Conservation (phyloP, 805 yeast species). For the Torulaspora indica region DNA sequence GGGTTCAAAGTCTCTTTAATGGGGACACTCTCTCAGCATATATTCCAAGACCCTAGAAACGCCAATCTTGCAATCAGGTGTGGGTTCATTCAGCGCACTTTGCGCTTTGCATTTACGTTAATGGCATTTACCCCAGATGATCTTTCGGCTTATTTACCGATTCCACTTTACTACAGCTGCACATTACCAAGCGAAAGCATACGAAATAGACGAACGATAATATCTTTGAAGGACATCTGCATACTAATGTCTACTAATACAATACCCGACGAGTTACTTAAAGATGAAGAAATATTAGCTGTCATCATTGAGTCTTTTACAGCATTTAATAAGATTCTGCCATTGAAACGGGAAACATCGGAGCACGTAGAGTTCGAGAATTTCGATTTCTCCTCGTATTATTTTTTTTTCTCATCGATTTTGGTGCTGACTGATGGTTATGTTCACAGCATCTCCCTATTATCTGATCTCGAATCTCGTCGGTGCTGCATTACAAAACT, state of each 20-base stretch:
- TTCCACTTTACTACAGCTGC: slow-evolving; percentile 25
- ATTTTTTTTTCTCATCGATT: slow-evolving; percentile 31
- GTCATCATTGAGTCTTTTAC: slow-evolving; percentile 28
- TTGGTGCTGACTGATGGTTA: slow-evolving; percentile 33
- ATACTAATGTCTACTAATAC: slow-evolving; percentile 69
- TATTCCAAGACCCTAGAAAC: slow-evolving; percentile 30
- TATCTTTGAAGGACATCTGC: slow-evolving; percentile 49
- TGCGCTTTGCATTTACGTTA: slow-evolving; percentile 29
- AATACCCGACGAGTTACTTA: slow-evolving; percentile 40
- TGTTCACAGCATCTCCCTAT: slow-evolving; percentile 27
- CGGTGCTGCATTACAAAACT: slow-evolving; percentile 18
- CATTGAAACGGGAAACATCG: slow-evolving; percentile 64
- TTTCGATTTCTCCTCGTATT: slow-evolving; percentile 57
- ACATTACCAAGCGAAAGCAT: slow-evolving; percentile 29
- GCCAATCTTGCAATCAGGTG: slow-evolving; percentile 28
- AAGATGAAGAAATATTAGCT: slow-evolving; percentile 15
- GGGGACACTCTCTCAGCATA: slow-evolving; percentile 31
- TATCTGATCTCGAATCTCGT: slow-evolving; percentile 22
- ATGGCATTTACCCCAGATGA: slow-evolving; percentile 31
- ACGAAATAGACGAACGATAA: slow-evolving; percentile 30
- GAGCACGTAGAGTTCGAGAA: slow-evolving; percentile 90
- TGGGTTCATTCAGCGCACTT: slow-evolving; percentile 30
- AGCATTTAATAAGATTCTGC: slow-evolving; percentile 45
- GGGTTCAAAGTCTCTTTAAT: slow-evolving; percentile 26
- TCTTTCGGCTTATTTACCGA: slow-evolving; percentile 22